These are phyloP conservation scores for Brettanomyces bruxellensis DNA, from an alignment of 805 yeast genomes.

Conservation along the genomic window DNA sequence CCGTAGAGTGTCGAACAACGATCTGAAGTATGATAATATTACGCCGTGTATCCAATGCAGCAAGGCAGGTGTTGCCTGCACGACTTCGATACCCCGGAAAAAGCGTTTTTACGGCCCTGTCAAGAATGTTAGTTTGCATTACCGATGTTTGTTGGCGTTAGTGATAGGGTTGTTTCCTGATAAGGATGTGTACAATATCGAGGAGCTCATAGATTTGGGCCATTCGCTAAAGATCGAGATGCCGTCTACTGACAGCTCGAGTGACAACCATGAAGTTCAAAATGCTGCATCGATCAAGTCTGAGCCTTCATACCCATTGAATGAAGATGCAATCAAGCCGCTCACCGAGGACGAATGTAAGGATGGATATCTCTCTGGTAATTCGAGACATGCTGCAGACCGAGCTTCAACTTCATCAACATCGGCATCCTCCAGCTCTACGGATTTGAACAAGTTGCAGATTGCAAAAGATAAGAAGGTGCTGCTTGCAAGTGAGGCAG, in stretches of 20 bases:
- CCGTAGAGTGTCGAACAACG: conserved; percentile 25
- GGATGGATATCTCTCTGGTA: no score
- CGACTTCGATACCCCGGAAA: conserved; percentile 34
- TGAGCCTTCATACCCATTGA: no score
- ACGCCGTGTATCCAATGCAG: conserved; percentile 33
- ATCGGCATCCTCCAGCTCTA: no score
- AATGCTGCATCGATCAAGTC: background rate
- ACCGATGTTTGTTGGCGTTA: conserved; percentile 30
- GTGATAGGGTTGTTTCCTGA: conserved; percentile 36
- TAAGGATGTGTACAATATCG: conserved; percentile 33
- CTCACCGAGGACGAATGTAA: no score
- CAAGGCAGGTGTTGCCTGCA: conserved; percentile 29
- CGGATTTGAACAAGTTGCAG: background rate
- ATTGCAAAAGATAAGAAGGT: background rate
- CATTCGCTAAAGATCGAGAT: conserved; percentile 24
- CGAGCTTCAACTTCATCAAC: no score
- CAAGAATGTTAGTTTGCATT: conserved; percentile 34
- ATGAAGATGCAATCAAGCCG: no score
- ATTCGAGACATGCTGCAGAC: no score
- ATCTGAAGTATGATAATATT: conserved; percentile 26
- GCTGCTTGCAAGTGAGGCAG: background rate
- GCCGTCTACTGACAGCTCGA: conserved; percentile 20
- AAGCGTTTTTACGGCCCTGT: conserved; percentile 32
- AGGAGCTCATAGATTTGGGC: conserved; percentile 31
- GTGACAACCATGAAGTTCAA: conserved; percentile 1